These are phyloP conservation scores for Microcyclospora tardicrescens DNA, from an alignment of 2,329 filamentous ascomycete genomes.

Conservation along the genomic window DNA sequence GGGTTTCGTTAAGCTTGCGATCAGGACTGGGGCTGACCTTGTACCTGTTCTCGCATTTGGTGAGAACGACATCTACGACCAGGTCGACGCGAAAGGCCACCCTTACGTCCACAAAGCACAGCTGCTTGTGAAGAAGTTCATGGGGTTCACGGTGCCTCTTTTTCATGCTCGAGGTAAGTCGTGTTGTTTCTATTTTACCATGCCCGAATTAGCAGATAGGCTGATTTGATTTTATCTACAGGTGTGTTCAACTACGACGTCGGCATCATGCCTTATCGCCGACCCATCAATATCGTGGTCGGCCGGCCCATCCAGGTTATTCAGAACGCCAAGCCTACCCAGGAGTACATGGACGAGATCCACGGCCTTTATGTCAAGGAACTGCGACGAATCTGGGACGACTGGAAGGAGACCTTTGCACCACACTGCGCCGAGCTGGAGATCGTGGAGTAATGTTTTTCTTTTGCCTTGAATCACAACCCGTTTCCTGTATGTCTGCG, in stretches of 20 bases:
- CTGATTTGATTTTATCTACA: conserved; percentile 1
- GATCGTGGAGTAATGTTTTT: conserved; percentile 42
- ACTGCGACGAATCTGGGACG: conserved; percentile 58
- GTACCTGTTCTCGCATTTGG: conserved; percentile 88
- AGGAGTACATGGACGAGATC: conserved; percentile 65
- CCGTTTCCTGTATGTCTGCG: too few relatives aligned
- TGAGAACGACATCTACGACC: conserved; percentile 92
- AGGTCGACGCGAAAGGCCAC: conserved; percentile 63
- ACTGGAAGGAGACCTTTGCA: conserved; percentile 66
- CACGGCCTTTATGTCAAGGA: conserved; percentile 69
- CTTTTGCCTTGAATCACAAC: too few relatives aligned
- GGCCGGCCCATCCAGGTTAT: conserved; percentile 66
- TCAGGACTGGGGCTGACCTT: conserved; percentile 82
- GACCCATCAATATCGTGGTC: conserved; percentile 78
- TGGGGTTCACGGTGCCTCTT: conserved; percentile 86
- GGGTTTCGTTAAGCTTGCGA: conserved; percentile 86
- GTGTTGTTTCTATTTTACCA: conserved; percentile 50
- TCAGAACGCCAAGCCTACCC: conserved; percentile 50
- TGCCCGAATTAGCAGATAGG: neutral
- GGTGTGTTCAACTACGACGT: conserved; percentile 98
- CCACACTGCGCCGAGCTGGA: conserved; percentile 38
- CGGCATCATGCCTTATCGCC: conserved; percentile 84
- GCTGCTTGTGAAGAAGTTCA: conserved; percentile 66
- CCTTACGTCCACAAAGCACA: conserved; percentile 71
- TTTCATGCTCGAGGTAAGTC: conserved; percentile 56